Evolutionary conservation across 257 asterid genomes (phyloP), one percentile per base, ranked within the genome.

Genomic region (Voacanga thouarsii): DNA sequence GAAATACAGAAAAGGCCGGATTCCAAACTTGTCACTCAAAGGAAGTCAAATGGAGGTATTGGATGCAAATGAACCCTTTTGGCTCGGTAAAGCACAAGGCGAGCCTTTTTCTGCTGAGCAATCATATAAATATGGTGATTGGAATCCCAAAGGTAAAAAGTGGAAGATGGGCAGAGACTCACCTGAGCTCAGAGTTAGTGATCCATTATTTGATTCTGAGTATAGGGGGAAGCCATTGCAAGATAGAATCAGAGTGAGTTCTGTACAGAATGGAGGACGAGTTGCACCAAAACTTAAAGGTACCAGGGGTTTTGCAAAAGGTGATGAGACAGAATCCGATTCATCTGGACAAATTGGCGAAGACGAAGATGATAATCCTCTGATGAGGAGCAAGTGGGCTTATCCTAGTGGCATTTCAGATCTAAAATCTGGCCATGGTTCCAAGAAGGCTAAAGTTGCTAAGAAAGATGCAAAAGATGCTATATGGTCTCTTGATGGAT

Each of bases 311-410:
- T 86, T 84, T 66, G 76, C 86, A 51, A 86, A 89, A 80, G 82
- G 79, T 81, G 98, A 96, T 81, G 98, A 93, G 84, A 96, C 98
- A 33, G 99, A 96, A 73, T 92, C 99, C 7, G 99, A 96, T 84
- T 96, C 99, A 61, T 93, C 97, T 28, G 97, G 85, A 78, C 94
- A 90, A 74, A 81, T 90, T 80, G 90, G 87, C 50, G 94, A 85
- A 49, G 90, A 88, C 28, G 96, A 86, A 57, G 96, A 91, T 75
- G 90, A 89, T 80, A 94, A 94, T 83, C 97, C 98, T 64, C 76
- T 92, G 88, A 90, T 94, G 93, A 91, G 97, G 91, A 96, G 97
- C 89, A 96, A 96, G 86, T 91, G 92, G 96, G 96, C 97, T 70
- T 96, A 85, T 81, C 95, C 97, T 74, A 82, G 88, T 75, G 93